Conservation (phyloP, 169 alveolate species). For the Eimeria brunetti region DNA sequence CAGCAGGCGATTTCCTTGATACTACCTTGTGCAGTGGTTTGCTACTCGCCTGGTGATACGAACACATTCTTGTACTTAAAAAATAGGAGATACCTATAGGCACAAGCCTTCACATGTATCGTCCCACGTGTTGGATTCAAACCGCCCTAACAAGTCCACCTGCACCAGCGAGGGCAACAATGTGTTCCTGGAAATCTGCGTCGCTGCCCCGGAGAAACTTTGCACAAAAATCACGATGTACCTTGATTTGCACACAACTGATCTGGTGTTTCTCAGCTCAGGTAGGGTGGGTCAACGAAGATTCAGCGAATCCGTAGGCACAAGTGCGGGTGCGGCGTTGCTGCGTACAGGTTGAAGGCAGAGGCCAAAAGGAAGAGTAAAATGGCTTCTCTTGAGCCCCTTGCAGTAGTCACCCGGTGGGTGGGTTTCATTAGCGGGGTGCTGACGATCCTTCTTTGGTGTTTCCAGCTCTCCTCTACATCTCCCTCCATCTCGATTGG, state of each 20-base stretch:
- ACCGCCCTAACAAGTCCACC: neutral
- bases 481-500: constrained; percentile 72
- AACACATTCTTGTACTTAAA: neutral
- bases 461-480: constrained; percentile 65
- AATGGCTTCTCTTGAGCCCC: constrained; percentile 64
- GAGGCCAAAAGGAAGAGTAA: neutral
- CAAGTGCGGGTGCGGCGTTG: neutral
- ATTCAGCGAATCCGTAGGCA: neutral
- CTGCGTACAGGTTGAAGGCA: constrained; percentile 7
- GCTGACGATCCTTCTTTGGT: constrained; percentile 69
- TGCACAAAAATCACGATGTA: neutral
- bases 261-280: neutral
- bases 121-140: neutral
- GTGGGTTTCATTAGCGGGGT: constrained; percentile 70
- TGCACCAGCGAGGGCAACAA: neutral
- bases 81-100: neutral
- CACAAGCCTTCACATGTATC: neutral
- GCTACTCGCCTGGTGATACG: neutral
- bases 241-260: neutral
- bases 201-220: neutral
- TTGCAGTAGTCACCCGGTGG: constrained; percentile 74
- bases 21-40: neutral
- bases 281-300: neutral
- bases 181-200: neutral
- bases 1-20: neutral